phyloP scores from a whole-genome alignment of 495 filamentous ascomycete genomes.

The Neurospora sp. region DNA sequence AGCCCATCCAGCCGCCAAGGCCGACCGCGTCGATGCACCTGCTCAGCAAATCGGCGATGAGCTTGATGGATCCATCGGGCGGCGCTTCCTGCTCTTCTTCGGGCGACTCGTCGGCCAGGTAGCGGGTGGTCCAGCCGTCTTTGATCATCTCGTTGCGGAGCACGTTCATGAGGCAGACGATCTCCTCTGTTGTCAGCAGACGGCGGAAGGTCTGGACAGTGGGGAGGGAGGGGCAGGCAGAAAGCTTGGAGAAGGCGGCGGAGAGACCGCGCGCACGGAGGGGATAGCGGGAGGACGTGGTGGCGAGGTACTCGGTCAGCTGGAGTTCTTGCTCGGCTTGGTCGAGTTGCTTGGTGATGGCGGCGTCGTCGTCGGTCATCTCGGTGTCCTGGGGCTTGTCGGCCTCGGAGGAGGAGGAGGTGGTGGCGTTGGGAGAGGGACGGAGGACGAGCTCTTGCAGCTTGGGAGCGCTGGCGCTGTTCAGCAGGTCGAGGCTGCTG shows the following conservation, averaged over 20 bases:
- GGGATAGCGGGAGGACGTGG: constrained; percentile 26
- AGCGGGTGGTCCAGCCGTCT: constrained; percentile 61
- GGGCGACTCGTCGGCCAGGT: constrained; percentile 35
- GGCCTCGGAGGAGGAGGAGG: not conserved
- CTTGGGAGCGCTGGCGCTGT: constrained; percentile 21
- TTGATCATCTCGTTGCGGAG: constrained; percentile 55
- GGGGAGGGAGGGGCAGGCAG: constrained; percentile 45
- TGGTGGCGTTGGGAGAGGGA: not conserved
- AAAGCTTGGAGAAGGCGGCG: constrained; percentile 52
- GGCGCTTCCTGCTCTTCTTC: constrained; percentile 43
- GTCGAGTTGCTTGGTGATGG: constrained; percentile 37
- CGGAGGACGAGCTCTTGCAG: constrained; percentile 10
- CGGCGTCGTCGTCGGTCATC: constrained; percentile 25
- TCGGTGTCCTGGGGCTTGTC: constrained; percentile 6
- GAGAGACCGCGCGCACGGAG: constrained; percentile 36
- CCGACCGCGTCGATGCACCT: constrained; percentile 79
- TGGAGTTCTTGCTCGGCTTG: constrained; percentile 39
- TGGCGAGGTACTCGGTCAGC: constrained; percentile 41
- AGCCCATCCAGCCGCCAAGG: constrained; percentile 67
- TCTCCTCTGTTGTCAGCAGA: constrained; percentile 55
- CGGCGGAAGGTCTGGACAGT: constrained; percentile 55
- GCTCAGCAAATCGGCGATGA: constrained; percentile 58
- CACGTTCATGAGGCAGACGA: constrained; percentile 62
- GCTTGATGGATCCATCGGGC: constrained; percentile 43
- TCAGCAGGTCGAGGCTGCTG: constrained; percentile 40